Percentiles rank a stretch among this genome's conserved stretches.
phyloP scores from a whole-genome alignment of 495 filamentous ascomycete genomes.

The Hypoxylon intermedium region DNA sequence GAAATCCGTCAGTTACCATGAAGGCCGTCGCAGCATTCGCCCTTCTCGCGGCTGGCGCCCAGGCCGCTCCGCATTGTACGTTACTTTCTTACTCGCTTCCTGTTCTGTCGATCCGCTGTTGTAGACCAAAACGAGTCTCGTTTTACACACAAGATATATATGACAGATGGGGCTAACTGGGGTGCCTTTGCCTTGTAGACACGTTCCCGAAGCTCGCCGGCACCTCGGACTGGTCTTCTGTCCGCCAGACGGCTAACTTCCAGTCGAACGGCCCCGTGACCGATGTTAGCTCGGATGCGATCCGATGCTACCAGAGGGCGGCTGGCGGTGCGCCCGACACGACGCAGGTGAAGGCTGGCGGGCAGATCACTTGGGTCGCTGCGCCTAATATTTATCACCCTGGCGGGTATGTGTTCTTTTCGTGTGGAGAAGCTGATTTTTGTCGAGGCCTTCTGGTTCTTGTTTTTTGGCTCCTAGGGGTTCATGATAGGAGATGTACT shows the following conservation, averaged over 20 bases:
- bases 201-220: constrained; percentile 44
- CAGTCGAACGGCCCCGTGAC: constrained; percentile 61
- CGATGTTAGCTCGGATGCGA: constrained; percentile 54
- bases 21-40: constrained; percentile 45
- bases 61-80: constrained; percentile 54
- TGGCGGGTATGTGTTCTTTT: constrained; percentile 40
- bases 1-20: constrained; percentile 37
- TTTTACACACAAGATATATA: too few relatives aligned
- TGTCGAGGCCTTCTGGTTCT: not conserved
- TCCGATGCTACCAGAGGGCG: constrained; percentile 59
- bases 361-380: constrained; percentile 53
- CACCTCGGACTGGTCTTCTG: constrained; percentile 56
- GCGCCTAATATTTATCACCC: constrained; percentile 57
- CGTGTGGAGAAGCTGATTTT: not conserved
- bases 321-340: constrained; percentile 49
- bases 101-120: not conserved
- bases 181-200: constrained; percentile 25
- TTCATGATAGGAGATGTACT: not conserved
- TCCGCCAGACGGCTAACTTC: constrained; percentile 57
- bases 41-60: constrained; percentile 42
- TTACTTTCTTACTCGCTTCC: not conserved
- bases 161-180: constrained; percentile 28
- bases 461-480: not conserved
- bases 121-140: too few relatives aligned
- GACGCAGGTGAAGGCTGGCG: constrained; percentile 55